A percentile compares a stretch with the other conserved stretches of the same genome.
Evolutionary conservation across 2,329 filamentous ascomycete genomes (phyloP).

Genomic region (Reticulascus tulasneorum): DNA sequence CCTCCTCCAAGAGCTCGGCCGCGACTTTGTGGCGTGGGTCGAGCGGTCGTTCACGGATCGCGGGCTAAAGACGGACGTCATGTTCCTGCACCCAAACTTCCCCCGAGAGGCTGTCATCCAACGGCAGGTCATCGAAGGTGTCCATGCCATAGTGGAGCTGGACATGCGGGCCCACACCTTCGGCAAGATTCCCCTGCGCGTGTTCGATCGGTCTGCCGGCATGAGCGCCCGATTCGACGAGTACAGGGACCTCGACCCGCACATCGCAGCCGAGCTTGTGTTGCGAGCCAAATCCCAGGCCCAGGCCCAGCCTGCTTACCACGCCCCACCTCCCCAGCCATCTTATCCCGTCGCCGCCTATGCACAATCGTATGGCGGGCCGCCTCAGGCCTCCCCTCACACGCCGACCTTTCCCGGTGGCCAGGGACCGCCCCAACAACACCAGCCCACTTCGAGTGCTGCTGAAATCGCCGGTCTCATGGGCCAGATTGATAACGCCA

Average conservation of each 20-base stretch:
- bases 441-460: slow-evolving; percentile 24
- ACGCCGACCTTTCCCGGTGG: slow-evolving; percentile 7
- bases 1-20: slow-evolving; percentile 70
- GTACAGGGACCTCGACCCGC: slow-evolving; percentile 77
- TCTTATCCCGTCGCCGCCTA: slow-evolving; percentile 19
- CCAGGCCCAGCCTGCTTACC: slow-evolving; percentile 23
- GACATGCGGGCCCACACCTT: slow-evolving; percentile 64
- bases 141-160: slow-evolving; percentile 78
- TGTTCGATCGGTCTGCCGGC: slow-evolving; percentile 79
- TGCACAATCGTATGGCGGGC: slow-evolving; percentile 26
- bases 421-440: slow-evolving; percentile 22
- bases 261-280: slow-evolving; percentile 76
- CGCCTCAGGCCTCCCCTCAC: slow-evolving; percentile 16
- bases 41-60: slow-evolving; percentile 70
- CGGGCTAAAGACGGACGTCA: slow-evolving; percentile 70
- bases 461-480: slow-evolving; percentile 62
- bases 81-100: slow-evolving; percentile 74
- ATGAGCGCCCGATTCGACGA: slow-evolving; percentile 76
- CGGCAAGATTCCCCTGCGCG: slow-evolving; percentile 73
- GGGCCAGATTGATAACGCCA: slow-evolving; percentile 62
- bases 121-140: slow-evolving; percentile 82
- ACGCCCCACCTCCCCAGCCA: slow-evolving; percentile 5
- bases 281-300: slow-evolving; percentile 58
- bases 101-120: slow-evolving; percentile 68
- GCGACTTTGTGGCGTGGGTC: slow-evolving; percentile 79